Conservation (phyloP, 2,329 filamentous ascomycete species). For the Polychaeton citri region DNA sequence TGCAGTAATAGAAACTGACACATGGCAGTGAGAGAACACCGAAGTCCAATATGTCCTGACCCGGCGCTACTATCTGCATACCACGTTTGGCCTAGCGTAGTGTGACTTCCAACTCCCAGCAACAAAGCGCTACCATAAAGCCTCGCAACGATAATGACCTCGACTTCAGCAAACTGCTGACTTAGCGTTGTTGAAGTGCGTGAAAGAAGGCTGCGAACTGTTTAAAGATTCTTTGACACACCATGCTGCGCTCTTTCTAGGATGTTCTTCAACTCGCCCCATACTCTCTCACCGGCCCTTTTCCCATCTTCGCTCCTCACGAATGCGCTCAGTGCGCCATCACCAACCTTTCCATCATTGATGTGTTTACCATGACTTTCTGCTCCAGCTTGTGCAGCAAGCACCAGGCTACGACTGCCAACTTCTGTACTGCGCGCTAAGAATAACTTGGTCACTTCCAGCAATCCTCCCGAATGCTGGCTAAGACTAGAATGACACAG, state of each 20-base stretch:
- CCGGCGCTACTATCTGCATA: too few relatives aligned
- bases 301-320: conserved; percentile 25
- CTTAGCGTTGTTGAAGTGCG: too few relatives aligned
- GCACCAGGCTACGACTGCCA: conserved; percentile 27
- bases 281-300: conserved; percentile 23
- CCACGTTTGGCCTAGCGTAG: too few relatives aligned
- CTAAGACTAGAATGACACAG: conserved; percentile 39
- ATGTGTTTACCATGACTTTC: conserved; percentile 30
- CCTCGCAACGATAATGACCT: too few relatives aligned
- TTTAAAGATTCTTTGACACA: conserved; percentile 11
- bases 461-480: too few relatives aligned
- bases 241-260: conserved; percentile 25
- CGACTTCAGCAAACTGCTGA: too few relatives aligned
- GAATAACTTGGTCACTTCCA: conserved; percentile 9
- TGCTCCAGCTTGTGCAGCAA: conserved; percentile 18
- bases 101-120: too few relatives aligned
- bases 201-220: too few relatives aligned
- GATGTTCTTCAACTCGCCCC: conserved; percentile 26
- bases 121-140: too few relatives aligned
- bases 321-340: conserved; percentile 18
- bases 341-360: conserved; percentile 21
- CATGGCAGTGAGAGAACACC: too few relatives aligned
- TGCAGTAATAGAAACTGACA: too few relatives aligned
- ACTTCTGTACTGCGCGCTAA: conserved; percentile 26
- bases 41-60: too few relatives aligned